A percentile compares a stretch with the other conserved stretches of the same genome.
These are phyloP conservation scores for Wallemia hederae DNA, from an alignment of 1,284 basidiomycete genomes.

Conservation along the genomic window DNA sequence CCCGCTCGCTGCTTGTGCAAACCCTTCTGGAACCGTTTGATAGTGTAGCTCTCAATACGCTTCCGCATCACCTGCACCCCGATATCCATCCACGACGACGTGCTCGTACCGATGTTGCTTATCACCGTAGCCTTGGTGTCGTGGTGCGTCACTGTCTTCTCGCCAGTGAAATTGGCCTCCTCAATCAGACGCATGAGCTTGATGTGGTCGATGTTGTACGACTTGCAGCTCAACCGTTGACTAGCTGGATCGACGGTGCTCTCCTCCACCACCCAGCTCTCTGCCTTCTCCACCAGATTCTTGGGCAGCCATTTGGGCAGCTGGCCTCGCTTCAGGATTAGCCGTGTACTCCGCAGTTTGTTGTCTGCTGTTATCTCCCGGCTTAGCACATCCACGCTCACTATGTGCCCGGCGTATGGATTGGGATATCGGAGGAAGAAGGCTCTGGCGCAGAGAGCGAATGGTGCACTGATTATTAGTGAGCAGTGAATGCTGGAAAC, in stretches of 20 bases:
- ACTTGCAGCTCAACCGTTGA: constrained; percentile 34
- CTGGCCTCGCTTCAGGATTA: constrained; percentile 71
- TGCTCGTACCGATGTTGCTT: constrained; percentile 1
- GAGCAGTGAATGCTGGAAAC: neutral
- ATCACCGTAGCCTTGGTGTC: constrained; percentile 2
- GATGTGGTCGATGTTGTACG: constrained; percentile 52
- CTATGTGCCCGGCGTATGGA: constrained; percentile 72
- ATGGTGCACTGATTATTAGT: neutral
- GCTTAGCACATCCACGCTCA: constrained; percentile 80
- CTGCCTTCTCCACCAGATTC: constrained; percentile 22
- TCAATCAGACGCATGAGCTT: constrained; percentile 57
- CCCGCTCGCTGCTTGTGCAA: constrained; percentile 2
- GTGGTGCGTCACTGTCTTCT: constrained; percentile 1
- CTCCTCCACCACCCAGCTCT: constrained; percentile 69
- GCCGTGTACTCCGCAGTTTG: constrained; percentile 54
- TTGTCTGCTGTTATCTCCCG: constrained; percentile 33
- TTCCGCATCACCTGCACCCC: neutral
- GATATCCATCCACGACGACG: neutral
- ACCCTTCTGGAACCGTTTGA: constrained; percentile 2
- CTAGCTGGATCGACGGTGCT: constrained; percentile 56
- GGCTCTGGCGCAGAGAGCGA: constrained; percentile 19
- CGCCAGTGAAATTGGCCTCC: constrained; percentile 15
- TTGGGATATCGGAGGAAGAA: constrained; percentile 94
- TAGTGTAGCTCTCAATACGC: constrained; percentile 3
- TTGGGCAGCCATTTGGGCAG: constrained; percentile 51